Evolutionary conservation across 306 rosid genomes (phyloP).

Genomic region (Benincasa hispida): DNA sequence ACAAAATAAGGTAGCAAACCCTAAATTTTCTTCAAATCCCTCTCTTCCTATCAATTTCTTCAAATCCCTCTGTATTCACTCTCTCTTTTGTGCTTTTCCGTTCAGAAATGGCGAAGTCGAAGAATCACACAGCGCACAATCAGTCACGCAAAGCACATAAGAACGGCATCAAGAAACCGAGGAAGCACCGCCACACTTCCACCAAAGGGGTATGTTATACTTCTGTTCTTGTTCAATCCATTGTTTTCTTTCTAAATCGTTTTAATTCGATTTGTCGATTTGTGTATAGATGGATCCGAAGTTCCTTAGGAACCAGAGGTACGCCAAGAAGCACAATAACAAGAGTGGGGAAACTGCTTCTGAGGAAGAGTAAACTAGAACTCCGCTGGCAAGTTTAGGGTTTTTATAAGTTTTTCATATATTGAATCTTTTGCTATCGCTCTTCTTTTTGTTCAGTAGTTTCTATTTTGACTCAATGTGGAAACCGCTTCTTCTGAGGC

Average conservation of each 20-base stretch:
- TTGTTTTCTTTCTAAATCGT: not conserved
- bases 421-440: not conserved
- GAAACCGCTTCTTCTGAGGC: conserved; percentile 2
- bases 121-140: conserved; percentile 98
- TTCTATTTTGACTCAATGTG: not conserved
- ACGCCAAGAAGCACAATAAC: conserved; percentile 94
- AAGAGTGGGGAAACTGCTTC: conserved; percentile 34
- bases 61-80: not conserved
- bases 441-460: not conserved
- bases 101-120: conserved; percentile 40
- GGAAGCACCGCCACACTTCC: conserved; percentile 84
- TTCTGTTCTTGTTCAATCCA: not conserved
- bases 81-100: not conserved
- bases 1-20: not conserved
- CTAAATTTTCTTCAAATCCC: not conserved
- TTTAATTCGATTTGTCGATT: not conserved
- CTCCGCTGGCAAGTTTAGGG: not conserved
- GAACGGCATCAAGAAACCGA: conserved; percentile 37
- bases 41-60: too few relatives aligned
- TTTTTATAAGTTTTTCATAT: not conserved
- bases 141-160: conserved; percentile 77
- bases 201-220: conserved; percentile 56
- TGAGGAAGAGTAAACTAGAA: conserved; percentile 53
- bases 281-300: conserved; percentile 83
- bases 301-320: conserved; percentile 98